phyloP scores from a whole-genome alignment of 108 stramenopile species.

The Aureococcus anophagefferens region DNA sequence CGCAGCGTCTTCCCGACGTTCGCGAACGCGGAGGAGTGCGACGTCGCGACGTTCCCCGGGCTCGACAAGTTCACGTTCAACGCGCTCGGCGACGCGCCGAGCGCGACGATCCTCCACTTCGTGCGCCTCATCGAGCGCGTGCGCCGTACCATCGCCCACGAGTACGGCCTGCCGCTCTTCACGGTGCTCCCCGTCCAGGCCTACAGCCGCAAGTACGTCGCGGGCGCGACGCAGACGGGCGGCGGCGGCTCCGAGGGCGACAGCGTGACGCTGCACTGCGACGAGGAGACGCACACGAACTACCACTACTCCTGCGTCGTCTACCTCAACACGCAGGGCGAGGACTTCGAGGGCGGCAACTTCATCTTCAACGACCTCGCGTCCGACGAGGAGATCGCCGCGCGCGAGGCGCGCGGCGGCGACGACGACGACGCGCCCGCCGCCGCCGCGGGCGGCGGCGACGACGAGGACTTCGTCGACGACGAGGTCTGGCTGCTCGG shows the following conservation, averaged over 20 bases:
- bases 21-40: slow-evolving; percentile 9
- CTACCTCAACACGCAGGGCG: slow-evolving; percentile 32
- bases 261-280: slow-evolving; percentile 33
- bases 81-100: slow-evolving; percentile 17
- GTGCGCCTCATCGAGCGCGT: slow-evolving; percentile 27
- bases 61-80: slow-evolving; percentile 25
- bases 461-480: slow-evolving; percentile 31
- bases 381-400: slow-evolving; percentile 5
- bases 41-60: slow-evolving; percentile 20
- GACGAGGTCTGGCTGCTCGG: slow-evolving; percentile 33
- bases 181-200: slow-evolving; percentile 35
- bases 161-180: slow-evolving; percentile 26
- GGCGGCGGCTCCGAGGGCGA: slow-evolving; percentile 37
- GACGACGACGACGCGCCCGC: slow-evolving; percentile 32
- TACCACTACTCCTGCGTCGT: slow-evolving; percentile 40
- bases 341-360: slow-evolving; percentile 35
- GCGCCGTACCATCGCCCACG: slow-evolving; percentile 27
- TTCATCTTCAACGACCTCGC: slow-evolving; percentile 40
- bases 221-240: slow-evolving; percentile 30
- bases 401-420: slow-evolving; percentile 26
- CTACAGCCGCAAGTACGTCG: slow-evolving; percentile 35
- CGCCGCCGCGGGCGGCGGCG: slow-evolving; percentile 28
- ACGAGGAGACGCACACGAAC: slow-evolving; percentile 34
- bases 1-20: slow-evolving; percentile 32
- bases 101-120: slow-evolving; percentile 25